Conservation (phyloP, 169 alveolate species). For the Plasmodium coatneyi region DNA sequence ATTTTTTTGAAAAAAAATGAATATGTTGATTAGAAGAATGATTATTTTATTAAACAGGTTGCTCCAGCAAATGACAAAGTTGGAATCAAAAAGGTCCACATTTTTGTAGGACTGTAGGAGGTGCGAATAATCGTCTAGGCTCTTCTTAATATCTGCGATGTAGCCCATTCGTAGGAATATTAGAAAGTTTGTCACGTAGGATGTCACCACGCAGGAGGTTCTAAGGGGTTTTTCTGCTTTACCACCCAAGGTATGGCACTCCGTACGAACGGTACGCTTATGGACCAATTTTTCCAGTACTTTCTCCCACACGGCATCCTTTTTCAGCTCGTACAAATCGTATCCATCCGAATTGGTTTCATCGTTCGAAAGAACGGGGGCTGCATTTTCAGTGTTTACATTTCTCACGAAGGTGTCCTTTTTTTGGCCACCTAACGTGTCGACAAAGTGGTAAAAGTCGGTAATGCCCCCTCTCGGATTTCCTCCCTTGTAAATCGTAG, state of each 20-base stretch:
- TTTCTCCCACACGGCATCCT: constrained; percentile 22
- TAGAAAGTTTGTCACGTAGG: not conserved
- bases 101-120: constrained; percentile 21
- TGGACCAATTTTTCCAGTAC: constrained; percentile 2
- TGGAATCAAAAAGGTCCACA: constrained; percentile 67
- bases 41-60: constrained; percentile 63
- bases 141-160: constrained; percentile 30
- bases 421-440: constrained; percentile 14
- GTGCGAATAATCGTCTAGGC: constrained; percentile 36
- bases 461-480: not conserved
- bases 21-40: constrained; percentile 58
- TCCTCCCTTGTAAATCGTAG: not conserved
- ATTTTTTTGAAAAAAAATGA: constrained; percentile 45
- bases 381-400: not conserved
- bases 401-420: constrained; percentile 8
- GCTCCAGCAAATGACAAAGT: constrained; percentile 56
- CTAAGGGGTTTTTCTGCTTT: not conserved
- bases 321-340: constrained; percentile 17
- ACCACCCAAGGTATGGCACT: not conserved
- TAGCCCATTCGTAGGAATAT: constrained; percentile 15
- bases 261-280: not conserved
- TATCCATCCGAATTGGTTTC: not conserved
- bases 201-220: not conserved
- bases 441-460: constrained; percentile 34
- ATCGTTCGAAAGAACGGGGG: not conserved